These are phyloP conservation scores for Golovinomyces cichoracearum DNA, from an alignment of 2,329 filamentous ascomycete species.

Conservation along the genomic window DNA sequence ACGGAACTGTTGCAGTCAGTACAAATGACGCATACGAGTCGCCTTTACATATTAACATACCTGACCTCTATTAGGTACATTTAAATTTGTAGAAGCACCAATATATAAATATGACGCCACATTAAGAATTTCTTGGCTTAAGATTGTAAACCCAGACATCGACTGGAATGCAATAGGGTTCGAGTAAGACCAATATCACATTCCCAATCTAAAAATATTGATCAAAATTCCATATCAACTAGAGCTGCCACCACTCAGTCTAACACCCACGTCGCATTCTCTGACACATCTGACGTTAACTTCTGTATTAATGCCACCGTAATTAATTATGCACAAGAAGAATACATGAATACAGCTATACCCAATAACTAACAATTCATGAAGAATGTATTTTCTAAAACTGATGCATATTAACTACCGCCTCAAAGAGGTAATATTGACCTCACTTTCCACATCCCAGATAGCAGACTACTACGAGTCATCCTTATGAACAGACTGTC, in stretches of 20 bases:
- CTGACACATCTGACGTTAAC: neutral
- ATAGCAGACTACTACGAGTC: neutral
- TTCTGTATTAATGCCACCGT: neutral
- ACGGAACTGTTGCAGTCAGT: neutral
- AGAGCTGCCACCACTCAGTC: neutral
- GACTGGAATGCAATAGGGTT: neutral
- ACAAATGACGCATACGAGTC: neutral
- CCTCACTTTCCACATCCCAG: neutral
- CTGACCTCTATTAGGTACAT: neutral
- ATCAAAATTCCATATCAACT: too few relatives aligned
- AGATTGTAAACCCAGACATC: neutral
- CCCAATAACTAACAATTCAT: neutral
- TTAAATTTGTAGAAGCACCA: neutral
- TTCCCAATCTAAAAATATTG: too few relatives aligned
- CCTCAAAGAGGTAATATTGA: neutral
- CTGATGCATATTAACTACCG: neutral
- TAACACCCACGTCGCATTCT: neutral
- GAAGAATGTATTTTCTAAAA: neutral
- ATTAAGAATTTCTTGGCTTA: neutral
- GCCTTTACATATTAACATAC: neutral
- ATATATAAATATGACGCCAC: neutral
- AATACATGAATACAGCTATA: neutral
- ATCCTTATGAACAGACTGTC: neutral
- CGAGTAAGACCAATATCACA: neutral
- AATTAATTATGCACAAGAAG: neutral